Evolutionary conservation across 768 basidiomycete species (phyloP).

Genomic region (Boletus rubropictus): DNA sequence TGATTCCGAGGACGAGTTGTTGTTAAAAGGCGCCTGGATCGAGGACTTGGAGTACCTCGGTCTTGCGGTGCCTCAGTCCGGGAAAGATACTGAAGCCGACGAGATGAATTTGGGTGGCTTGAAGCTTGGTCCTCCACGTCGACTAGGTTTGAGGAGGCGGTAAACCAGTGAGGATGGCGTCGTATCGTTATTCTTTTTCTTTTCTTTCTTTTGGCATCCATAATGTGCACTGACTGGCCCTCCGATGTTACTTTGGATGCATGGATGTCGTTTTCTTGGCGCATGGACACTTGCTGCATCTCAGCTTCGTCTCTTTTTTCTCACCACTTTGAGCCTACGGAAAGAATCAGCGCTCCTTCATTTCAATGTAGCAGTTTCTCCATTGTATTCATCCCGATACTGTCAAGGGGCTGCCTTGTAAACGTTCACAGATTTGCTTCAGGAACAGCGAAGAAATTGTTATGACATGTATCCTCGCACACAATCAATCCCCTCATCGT

Average conservation of each 20-base stretch:
- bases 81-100: slow-evolving; percentile 11
- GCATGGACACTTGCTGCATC: slow-evolving; percentile 2
- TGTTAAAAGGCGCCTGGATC: slow-evolving; percentile 17
- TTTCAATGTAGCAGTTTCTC: neutral
- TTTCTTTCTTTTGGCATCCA: neutral
- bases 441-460: no score
- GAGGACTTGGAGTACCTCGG: slow-evolving; percentile 24
- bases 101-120: slow-evolving; percentile 27
- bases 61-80: slow-evolving; percentile 1
- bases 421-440: no score
- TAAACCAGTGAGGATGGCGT: neutral
- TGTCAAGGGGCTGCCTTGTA: no score
- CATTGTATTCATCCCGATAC: neutral
- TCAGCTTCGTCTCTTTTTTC: neutral
- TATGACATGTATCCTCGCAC: neutral
- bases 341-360: neutral
- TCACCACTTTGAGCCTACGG: neutral
- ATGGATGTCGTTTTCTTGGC: slow-evolving; percentile 4
- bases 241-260: neutral
- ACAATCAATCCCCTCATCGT: neutral
- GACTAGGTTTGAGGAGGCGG: slow-evolving; percentile 7
- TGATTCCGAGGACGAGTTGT: slow-evolving; percentile 22
- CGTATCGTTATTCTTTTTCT: neutral
- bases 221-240: neutral
- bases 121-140: slow-evolving; percentile 6